phyloP scores from a whole-genome alignment of 2,329 filamentous ascomycete genomes.

The Cercospora brassicicola region DNA sequence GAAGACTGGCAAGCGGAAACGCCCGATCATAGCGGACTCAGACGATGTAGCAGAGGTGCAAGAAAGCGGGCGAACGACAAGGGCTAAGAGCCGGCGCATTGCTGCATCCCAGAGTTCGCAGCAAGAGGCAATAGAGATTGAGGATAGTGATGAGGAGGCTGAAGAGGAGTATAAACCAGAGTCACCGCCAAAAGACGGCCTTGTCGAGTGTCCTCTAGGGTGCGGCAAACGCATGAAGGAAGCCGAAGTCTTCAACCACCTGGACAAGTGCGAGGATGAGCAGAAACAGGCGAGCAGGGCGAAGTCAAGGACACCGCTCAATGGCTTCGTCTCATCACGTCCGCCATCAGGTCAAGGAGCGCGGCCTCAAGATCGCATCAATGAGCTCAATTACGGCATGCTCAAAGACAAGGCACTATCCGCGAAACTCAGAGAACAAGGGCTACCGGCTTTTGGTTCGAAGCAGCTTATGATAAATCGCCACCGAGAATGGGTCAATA shows the following conservation, averaged over 20 bases:
- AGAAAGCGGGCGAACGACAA: constrained; percentile 39
- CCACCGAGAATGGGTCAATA: constrained; percentile 88
- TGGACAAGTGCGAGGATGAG: constrained; percentile 64
- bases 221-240: constrained; percentile 79
- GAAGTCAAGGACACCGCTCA: constrained; percentile 27
- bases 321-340: constrained; percentile 18
- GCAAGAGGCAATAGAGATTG: constrained; percentile 35
- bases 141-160: constrained; percentile 45
- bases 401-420: constrained; percentile 75
- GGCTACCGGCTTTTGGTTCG: constrained; percentile 69
- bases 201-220: constrained; percentile 77
- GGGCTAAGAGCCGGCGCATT: constrained; percentile 40
- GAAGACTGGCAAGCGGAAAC: constrained; percentile 55
- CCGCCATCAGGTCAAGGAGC: constrained; percentile 30
- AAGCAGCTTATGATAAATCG: constrained; percentile 71
- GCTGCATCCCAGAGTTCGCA: constrained; percentile 35
- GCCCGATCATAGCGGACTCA: constrained; percentile 37
- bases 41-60: constrained; percentile 34
- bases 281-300: constrained; percentile 32
- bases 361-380: constrained; percentile 62
- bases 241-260: constrained; percentile 72
- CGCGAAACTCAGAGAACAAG: constrained; percentile 78
- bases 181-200: constrained; percentile 61
- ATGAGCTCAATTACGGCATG: constrained; percentile 81
- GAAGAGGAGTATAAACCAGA: constrained; percentile 38